A percentile compares a stretch with the other conserved stretches of the same genome.
These are phyloP conservation scores for Eutypella sp. DNA, from an alignment of 2,329 filamentous ascomycete genomes.

Conservation along the genomic window DNA sequence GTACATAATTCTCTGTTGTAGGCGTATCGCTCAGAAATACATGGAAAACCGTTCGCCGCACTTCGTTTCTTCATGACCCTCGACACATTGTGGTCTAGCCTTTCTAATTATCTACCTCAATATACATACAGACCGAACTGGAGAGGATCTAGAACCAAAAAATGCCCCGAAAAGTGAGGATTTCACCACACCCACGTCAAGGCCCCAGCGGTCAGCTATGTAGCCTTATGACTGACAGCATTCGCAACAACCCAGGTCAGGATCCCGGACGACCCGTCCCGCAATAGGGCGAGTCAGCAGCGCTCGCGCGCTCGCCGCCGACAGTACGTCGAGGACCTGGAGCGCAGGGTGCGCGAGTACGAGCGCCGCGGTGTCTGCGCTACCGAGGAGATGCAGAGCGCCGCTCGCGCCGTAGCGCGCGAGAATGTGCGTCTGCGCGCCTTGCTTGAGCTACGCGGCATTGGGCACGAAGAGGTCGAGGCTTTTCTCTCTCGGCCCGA, in stretches of 20 bases:
- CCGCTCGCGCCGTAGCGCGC: conserved; percentile 42
- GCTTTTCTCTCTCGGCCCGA: conserved; percentile 33
- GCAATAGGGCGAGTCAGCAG: conserved; percentile 46
- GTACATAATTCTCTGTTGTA: too few relatives aligned
- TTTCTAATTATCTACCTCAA: too few relatives aligned
- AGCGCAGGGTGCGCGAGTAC: conserved; percentile 40
- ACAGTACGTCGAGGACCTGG: conserved; percentile 44
- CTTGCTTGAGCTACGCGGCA: conserved; percentile 36
- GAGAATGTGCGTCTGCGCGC: conserved; percentile 43
- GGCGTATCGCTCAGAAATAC: too few relatives aligned
- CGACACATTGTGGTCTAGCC: too few relatives aligned
- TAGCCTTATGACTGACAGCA: neutral
- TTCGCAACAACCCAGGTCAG: conserved; percentile 13
- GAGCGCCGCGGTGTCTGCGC: conserved; percentile 45
- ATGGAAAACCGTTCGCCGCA: too few relatives aligned
- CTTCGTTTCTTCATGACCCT: too few relatives aligned
- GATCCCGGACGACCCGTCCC: conserved; percentile 12
- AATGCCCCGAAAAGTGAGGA: conserved; percentile 3
- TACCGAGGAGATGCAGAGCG: conserved; percentile 48
- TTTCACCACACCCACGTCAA: neutral
- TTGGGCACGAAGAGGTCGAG: conserved; percentile 34
- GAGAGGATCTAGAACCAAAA: too few relatives aligned
- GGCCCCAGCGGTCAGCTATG: too few relatives aligned
- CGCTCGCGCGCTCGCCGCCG: conserved; percentile 46
- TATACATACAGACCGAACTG: too few relatives aligned